Conservation (phyloP, 176 grass and related monocot genomes). For the Canna indica region DNA sequence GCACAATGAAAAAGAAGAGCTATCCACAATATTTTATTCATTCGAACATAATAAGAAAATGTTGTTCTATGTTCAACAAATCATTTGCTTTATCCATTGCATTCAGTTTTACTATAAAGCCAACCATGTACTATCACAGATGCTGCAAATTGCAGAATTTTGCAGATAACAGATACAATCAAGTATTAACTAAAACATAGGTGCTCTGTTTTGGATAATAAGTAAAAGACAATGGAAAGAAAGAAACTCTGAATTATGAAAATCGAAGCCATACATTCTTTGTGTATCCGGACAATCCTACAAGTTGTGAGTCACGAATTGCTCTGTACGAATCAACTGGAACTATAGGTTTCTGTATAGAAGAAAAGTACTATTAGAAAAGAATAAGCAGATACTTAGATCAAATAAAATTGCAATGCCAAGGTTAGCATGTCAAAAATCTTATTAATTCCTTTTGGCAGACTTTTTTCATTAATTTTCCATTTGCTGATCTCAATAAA, state of each 20-base stretch:
- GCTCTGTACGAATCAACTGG: conserved; percentile 62
- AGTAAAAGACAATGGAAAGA: background rate
- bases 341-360: conserved; percentile 74
- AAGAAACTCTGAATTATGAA: background rate
- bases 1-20: too few relatives aligned
- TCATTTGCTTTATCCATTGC: too few relatives aligned
- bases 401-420: background rate
- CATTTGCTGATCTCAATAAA: too few relatives aligned
- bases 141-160: background rate
- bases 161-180: background rate
- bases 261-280: conserved; percentile 52
- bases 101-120: too few relatives aligned
- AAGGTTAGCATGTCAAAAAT: too few relatives aligned
- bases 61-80: too few relatives aligned
- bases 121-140: background rate
- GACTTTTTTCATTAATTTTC: too few relatives aligned
- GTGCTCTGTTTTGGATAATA: too few relatives aligned
- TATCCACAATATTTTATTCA: too few relatives aligned
- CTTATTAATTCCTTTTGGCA: too few relatives aligned
- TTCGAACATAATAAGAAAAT: too few relatives aligned
- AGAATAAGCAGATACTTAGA: background rate
- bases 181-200: background rate
- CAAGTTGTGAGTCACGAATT: conserved; percentile 66
- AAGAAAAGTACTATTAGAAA: conserved; percentile 5
- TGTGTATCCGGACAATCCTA: conserved; percentile 85